Conservation (phyloP, 2,329 filamentous ascomycete genomes). For the Claviceps sp. region DNA sequence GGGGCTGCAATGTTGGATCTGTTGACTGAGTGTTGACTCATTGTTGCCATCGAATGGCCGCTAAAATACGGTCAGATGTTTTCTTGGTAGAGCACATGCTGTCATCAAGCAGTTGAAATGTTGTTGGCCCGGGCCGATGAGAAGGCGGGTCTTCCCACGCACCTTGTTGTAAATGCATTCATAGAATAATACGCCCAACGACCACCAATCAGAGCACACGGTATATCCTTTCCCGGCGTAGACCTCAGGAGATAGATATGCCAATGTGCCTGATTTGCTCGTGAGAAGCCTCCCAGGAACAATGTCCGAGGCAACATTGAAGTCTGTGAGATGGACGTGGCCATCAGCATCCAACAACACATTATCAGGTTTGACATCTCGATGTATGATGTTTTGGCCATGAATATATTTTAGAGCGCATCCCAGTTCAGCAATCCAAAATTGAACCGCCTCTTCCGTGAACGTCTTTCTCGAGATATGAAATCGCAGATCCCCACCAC, state of each 20-base stretch:
- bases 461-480: slow-evolving; percentile 97
- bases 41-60: slow-evolving; percentile 86
- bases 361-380: slow-evolving; percentile 87
- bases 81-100: too few relatives aligned
- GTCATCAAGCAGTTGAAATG: too few relatives aligned
- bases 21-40: slow-evolving; percentile 64
- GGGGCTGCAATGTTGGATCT: slow-evolving; percentile 69
- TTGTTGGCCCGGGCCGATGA: too few relatives aligned
- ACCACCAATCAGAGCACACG: slow-evolving; percentile 95
- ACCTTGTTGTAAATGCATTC: slow-evolving; percentile 99
- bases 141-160: slow-evolving; percentile 13
- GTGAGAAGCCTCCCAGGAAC: slow-evolving; percentile 69
- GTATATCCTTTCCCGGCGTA: slow-evolving; percentile 85
- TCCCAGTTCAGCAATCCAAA: slow-evolving; percentile 91
- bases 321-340: slow-evolving; percentile 94
- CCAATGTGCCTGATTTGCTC: slow-evolving; percentile 92
- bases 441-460: slow-evolving; percentile 89
- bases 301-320: slow-evolving; percentile 95
- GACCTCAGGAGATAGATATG: slow-evolving; percentile 91
- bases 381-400: slow-evolving; percentile 74
- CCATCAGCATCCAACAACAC: slow-evolving; percentile 77
- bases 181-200: slow-evolving; percentile 92
- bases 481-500: slow-evolving; percentile 87
- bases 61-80: slow-evolving; percentile 28
- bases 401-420: slow-evolving; percentile 85